These are phyloP conservation scores for Willaertia magna DNA, from an alignment of 208 protist species.

Conservation along the genomic window DNA sequence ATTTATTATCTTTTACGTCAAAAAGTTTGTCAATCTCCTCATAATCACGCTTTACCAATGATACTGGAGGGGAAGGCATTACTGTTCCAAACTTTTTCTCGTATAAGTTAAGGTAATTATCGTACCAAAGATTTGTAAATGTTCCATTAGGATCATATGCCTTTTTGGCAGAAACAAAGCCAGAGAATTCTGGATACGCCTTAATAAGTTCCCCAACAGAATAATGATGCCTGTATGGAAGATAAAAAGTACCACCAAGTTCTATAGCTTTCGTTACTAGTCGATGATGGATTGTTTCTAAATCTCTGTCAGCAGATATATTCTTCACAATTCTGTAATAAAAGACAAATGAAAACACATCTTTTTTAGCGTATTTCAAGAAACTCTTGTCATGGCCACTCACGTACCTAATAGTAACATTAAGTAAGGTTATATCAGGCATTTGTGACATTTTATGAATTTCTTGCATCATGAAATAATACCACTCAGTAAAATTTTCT, in stretches of 20 bases:
- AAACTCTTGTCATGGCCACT: constrained; percentile 19
- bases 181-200: constrained; percentile 23
- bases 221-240: constrained; percentile 44
- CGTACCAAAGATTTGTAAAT: constrained; percentile 31
- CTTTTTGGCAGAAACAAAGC: constrained; percentile 23
- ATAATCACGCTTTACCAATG: too few species aligned
- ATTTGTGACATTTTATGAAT: constrained; percentile 5
- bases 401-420: constrained; percentile 38
- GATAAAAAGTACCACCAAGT: constrained; percentile 38
- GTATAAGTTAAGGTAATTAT: not conserved
- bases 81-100: not conserved
- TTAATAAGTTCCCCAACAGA: constrained; percentile 16
- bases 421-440: constrained; percentile 17
- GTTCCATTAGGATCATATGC: constrained; percentile 22
- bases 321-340: constrained; percentile 31
- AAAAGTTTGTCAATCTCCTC: too few species aligned
- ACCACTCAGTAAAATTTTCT: constrained; percentile 22
- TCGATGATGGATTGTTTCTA: not conserved
- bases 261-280: constrained; percentile 16
- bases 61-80: too few species aligned
- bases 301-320: constrained; percentile 16
- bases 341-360: constrained; percentile 37
- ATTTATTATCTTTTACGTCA: too few species aligned
- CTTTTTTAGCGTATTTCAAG: constrained; percentile 20
- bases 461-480: too few species aligned